phyloP scores from a whole-genome alignment of 352 stramenopile genomes.

The Phytopythium ostracodes region DNA sequence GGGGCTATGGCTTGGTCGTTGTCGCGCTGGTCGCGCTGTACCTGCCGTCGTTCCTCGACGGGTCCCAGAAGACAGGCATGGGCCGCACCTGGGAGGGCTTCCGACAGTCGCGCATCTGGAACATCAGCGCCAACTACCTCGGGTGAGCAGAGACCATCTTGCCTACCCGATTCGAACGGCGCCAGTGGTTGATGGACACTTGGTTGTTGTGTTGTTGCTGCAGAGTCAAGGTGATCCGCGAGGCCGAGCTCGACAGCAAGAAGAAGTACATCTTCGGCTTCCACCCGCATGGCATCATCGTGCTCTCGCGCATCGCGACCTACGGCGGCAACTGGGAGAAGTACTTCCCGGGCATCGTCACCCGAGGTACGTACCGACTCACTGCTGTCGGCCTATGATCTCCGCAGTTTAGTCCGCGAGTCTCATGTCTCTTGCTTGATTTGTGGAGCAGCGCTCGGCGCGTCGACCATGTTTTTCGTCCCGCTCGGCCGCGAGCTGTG shows the following conservation, averaged over 20 bases:
- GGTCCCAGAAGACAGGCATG: conserved; percentile 45
- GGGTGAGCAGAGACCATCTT: conserved; percentile 11
- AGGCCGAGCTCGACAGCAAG: conserved; percentile 48
- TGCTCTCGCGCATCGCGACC: conserved; percentile 62
- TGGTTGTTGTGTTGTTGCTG: background rate
- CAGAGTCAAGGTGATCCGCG: conserved; percentile 58
- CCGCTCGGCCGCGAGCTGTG: conserved; percentile 61
- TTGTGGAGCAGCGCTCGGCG: conserved; percentile 30
- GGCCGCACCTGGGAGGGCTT: conserved; percentile 51
- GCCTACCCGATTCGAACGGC: background rate
- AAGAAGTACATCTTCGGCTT: conserved; percentile 79
- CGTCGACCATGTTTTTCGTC: conserved; percentile 70
- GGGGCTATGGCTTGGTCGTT: conserved; percentile 48
- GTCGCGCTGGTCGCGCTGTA: conserved; percentile 55
- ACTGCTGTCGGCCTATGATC: background rate
- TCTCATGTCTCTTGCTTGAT: conserved; percentile 8
- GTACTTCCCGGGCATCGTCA: conserved; percentile 54
- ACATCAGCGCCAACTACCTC: conserved; percentile 44
- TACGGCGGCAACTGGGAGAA: conserved; percentile 71
- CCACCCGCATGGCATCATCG: conserved; percentile 73
- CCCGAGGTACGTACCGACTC: conserved; percentile 26
- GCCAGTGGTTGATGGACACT: background rate
- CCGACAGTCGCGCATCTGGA: conserved; percentile 42
- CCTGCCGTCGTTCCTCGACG: conserved; percentile 57
- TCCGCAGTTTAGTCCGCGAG: background rate